Percentiles rank a stretch among this genome's conserved stretches.
Conservation (phyloP, 2,329 filamentous ascomycete species). For the Cladophialophora chaetospira region DNA sequence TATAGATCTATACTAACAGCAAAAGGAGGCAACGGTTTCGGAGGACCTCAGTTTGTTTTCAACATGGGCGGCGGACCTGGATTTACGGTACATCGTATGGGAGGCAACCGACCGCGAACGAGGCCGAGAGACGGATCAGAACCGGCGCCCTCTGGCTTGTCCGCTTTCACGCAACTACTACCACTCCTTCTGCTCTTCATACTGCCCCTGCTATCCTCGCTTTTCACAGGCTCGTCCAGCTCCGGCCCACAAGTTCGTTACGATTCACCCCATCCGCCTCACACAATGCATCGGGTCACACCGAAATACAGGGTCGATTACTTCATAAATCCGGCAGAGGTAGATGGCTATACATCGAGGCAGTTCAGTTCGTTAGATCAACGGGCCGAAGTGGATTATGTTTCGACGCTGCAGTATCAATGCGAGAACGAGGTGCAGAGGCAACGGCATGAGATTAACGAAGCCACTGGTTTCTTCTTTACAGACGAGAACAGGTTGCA, state of each 20-base stretch:
- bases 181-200: slow-evolving; percentile 89
- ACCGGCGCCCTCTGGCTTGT: slow-evolving; percentile 53
- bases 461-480: slow-evolving; percentile 85
- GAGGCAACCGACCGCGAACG: slow-evolving; percentile 73
- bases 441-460: slow-evolving; percentile 69
- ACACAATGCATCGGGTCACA: slow-evolving; percentile 73
- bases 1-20: slow-evolving; percentile 14
- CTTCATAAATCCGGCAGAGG: slow-evolving; percentile 78
- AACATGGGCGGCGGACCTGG: slow-evolving; percentile 91
- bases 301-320: slow-evolving; percentile 75
- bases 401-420: slow-evolving; percentile 66
- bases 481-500: slow-evolving; percentile 78
- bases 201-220: slow-evolving; percentile 76
- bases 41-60: slow-evolving; percentile 89
- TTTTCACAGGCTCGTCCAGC: slow-evolving; percentile 64
- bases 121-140: slow-evolving; percentile 68
- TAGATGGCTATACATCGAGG: slow-evolving; percentile 67
- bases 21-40: slow-evolving; percentile 61
- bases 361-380: slow-evolving; percentile 76
- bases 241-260: slow-evolving; percentile 73
- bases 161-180: slow-evolving; percentile 71
- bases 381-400: slow-evolving; percentile 71
- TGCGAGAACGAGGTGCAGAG: slow-evolving; percentile 74
- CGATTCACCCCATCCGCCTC: slow-evolving; percentile 68
- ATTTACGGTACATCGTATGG: slow-evolving; percentile 93